A percentile compares a stretch with the other conserved stretches of the same genome.
Conservation (phyloP, 495 filamentous ascomycete genomes). For the Rostrohypoxylon terebratum region DNA sequence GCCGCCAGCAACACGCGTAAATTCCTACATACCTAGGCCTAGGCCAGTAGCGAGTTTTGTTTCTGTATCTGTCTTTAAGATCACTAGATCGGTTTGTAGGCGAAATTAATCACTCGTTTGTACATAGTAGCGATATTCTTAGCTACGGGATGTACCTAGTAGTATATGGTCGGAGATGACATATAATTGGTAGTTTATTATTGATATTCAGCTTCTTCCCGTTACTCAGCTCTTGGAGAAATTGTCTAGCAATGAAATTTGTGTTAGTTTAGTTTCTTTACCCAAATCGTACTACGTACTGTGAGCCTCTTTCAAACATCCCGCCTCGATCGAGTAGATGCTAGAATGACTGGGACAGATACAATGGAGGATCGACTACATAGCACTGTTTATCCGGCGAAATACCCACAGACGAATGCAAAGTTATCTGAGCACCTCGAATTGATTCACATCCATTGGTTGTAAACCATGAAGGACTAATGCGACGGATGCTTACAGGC, state of each 20-base stretch:
- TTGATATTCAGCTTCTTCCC: slow-evolving; percentile 36
- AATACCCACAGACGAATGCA: slow-evolving; percentile 47
- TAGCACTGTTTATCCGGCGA: slow-evolving; percentile 40
- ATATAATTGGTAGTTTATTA: slow-evolving; percentile 25
- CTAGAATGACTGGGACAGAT: slow-evolving; percentile 24
- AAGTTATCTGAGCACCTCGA: slow-evolving; percentile 41
- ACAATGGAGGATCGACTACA: slow-evolving; percentile 27
- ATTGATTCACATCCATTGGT: slow-evolving; percentile 33
- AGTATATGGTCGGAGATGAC: slow-evolving; percentile 27
- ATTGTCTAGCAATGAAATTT: not conserved
- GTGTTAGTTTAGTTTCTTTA: slow-evolving; percentile 9
- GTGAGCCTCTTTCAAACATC: slow-evolving; percentile 10
- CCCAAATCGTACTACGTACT: not conserved
- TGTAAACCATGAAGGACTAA: slow-evolving; percentile 30
- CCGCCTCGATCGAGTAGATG: slow-evolving; percentile 30
- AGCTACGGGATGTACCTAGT: slow-evolving; percentile 8
- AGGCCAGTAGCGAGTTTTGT: not conserved
- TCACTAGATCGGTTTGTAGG: slow-evolving; percentile 4
- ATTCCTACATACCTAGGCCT: not conserved
- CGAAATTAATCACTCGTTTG: slow-evolving; percentile 35
- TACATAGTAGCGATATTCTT: slow-evolving; percentile 34
- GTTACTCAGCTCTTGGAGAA: not conserved
- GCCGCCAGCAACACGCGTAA: slow-evolving; percentile 31
- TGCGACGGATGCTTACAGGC: slow-evolving; percentile 43
- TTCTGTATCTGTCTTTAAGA: slow-evolving; percentile 14